Conservation (phyloP, 1,139 yeast species). For the Yamadazyma pseudoaaseri region DNA sequence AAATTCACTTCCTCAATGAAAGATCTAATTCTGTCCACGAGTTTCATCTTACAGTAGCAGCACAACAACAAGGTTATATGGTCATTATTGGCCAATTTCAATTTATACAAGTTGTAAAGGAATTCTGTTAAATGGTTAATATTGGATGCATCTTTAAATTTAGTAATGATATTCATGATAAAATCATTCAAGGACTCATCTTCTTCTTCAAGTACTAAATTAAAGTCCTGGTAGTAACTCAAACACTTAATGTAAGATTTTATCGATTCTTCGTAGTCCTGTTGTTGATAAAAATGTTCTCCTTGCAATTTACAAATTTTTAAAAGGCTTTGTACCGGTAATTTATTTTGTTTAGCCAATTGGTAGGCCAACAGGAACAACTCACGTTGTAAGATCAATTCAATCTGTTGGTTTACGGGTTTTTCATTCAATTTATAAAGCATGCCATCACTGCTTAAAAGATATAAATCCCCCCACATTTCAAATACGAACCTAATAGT, state of each 20-base stretch:
- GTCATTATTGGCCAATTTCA: slow-evolving; percentile 60
- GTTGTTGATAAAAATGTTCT: slow-evolving; percentile 65
- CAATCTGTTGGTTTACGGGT: slow-evolving; percentile 64
- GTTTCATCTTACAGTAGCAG: slow-evolving; percentile 77
- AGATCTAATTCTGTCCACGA: slow-evolving; percentile 52
- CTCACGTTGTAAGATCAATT: slow-evolving; percentile 66
- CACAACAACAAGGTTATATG: slow-evolving; percentile 82
- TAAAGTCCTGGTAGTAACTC: slow-evolving; percentile 18
- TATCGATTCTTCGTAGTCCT: slow-evolving; percentile 67
- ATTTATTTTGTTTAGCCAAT: slow-evolving; percentile 52
- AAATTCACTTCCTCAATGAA: slow-evolving; percentile 52
- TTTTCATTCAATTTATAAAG: slow-evolving; percentile 70
- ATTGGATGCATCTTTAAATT: slow-evolving; percentile 82
- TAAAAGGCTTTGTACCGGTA: slow-evolving; percentile 40
- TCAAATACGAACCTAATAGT: slow-evolving; percentile 53
- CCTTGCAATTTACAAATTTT: slow-evolving; percentile 68
- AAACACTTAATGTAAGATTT: slow-evolving; percentile 57
- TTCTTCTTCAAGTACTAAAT: slow-evolving; percentile 9
- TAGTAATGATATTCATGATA: slow-evolving; percentile 76
- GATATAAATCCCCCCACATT: slow-evolving; percentile 55
- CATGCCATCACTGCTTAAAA: slow-evolving; percentile 75
- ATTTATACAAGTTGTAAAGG: slow-evolving; percentile 55
- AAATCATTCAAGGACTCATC: slow-evolving; percentile 37
- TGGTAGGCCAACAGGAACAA: slow-evolving; percentile 72
- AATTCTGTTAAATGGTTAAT: slow-evolving; percentile 65